phyloP scores from a whole-genome alignment of 257 asterid species.

The Solanum paucissectum region DNA sequence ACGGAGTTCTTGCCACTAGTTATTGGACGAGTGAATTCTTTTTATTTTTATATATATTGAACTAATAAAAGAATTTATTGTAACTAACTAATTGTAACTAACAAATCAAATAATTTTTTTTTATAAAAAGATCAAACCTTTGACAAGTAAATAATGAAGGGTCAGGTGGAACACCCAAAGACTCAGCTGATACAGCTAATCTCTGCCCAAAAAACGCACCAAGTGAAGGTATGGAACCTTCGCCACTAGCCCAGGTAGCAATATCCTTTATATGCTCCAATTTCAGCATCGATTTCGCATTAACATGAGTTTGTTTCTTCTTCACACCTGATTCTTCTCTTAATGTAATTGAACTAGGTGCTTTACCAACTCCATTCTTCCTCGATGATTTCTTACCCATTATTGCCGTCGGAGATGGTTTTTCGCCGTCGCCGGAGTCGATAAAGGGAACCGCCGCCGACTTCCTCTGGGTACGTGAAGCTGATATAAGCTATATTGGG shows the following conservation, averaged over 20 bases:
- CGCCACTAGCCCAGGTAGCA: slow-evolving; percentile 40
- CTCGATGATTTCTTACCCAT: slow-evolving; percentile 16
- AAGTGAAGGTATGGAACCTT: slow-evolving; percentile 40
- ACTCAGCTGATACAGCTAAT: slow-evolving; percentile 53
- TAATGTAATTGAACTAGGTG: slow-evolving; percentile 19
- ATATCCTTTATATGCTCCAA: slow-evolving; percentile 51
- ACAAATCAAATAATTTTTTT: no score
- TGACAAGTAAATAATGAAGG: slow-evolving; percentile 48
- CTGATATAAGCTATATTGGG: background rate
- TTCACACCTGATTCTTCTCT: slow-evolving; percentile 45
- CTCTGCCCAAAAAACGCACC: slow-evolving; percentile 62
- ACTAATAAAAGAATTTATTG: no score
- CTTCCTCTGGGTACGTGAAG: background rate
- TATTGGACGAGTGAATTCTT: no score
- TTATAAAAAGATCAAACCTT: slow-evolving; percentile 27
- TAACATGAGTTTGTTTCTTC: slow-evolving; percentile 35
- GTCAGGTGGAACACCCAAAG: slow-evolving; percentile 41
- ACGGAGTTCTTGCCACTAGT: no score
- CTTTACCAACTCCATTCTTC: slow-evolving; percentile 1
- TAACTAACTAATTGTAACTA: no score
- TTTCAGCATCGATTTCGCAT: slow-evolving; percentile 51
- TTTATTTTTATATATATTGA: no score
- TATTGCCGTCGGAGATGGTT: background rate
- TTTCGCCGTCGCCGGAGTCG: background rate
- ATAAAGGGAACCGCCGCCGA: background rate